Evolutionary conservation across 805 yeast genomes (phyloP), one percentile per base, ranked within the genome.

Genomic region (Ogataea pilisensis): DNA sequence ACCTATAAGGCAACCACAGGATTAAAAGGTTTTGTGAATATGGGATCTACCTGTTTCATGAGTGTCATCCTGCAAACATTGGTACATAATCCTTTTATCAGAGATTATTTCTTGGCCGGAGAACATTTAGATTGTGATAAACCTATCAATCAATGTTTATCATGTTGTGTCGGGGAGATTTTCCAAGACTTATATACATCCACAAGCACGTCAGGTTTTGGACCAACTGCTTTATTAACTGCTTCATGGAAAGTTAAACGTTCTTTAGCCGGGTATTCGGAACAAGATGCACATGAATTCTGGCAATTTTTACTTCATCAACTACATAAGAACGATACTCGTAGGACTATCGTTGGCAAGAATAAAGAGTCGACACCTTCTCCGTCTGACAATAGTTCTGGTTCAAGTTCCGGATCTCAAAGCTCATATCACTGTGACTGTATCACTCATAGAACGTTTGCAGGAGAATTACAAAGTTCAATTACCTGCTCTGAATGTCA

Each of bases 251-350:
- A 81, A 53, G 81, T 82, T 35, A 85, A 87, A 51, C 77, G 85
- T 49, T 76, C 88, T 26, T 73, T 93, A 43, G 95, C 97, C 0
- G 99, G 99, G 1, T 90, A 90, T 51, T 84, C 93, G 27, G 97
- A 93, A 63, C 99, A 93, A 63, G 99, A 93, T 60, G 98, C 99
- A 0, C 99, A 93, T 64, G 99, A 93, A 63, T 93, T 91, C 63
- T 83, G 95, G 83, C 97, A 93, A 58, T 90, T 91, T 58, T 57
- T 91, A 22, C 70, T 91, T 29, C 85, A 91, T 61, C 95, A 89
- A 62, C 63, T 93, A 42, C 99, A 93, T 61, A 64, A 62, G 40
- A 67, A 63, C 44, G 68, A 69, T 51, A 66, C 58, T 12, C 48
- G 38, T 3, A 54, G 55, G 37, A 45, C 48, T 25, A 48, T n/a